phyloP scores from a whole-genome alignment of 371 early-diverging fungal genomes.

The Quaeritorhiza haematococci region DNA sequence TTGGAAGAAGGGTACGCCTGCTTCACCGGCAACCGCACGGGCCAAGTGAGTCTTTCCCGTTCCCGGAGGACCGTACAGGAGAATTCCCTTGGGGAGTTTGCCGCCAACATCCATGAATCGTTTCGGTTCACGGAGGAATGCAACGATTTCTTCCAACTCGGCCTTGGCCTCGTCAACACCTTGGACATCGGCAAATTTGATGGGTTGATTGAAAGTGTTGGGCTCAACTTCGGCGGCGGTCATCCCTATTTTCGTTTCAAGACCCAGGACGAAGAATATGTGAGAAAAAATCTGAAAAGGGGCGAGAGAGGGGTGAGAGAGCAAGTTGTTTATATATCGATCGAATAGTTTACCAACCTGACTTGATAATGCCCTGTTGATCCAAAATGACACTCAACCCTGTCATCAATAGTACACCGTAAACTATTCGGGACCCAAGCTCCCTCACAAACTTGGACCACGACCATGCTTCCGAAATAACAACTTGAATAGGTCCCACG shows the following conservation, averaged over 20 bases:
- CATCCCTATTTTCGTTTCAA: too few species aligned
- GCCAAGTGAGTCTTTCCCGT: constrained; percentile 82
- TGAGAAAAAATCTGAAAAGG: neutral
- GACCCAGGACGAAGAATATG: too few species aligned
- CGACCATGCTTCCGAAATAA: constrained; percentile 47
- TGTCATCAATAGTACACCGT: constrained; percentile 41
- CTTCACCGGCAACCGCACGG: constrained; percentile 71
- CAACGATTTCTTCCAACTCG: constrained; percentile 92
- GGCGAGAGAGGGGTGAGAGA: neutral
- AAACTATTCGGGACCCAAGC: constrained; percentile 28
- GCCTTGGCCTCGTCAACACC: constrained; percentile 97
- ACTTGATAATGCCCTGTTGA: constrained; percentile 46
- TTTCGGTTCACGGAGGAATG: constrained; percentile 87
- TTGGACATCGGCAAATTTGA: constrained; percentile 89
- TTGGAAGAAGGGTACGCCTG: constrained; percentile 94
- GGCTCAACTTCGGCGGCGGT: constrained; percentile 40
- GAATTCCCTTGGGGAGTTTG: constrained; percentile 89
- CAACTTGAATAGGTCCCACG: constrained; percentile 38
- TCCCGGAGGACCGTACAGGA: constrained; percentile 98
- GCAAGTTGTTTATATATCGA: too few species aligned
- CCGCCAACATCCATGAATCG: constrained; percentile 89
- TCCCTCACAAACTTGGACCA: constrained; percentile 44
- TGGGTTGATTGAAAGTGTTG: constrained; percentile 43
- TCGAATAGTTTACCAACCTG: constrained; percentile 13
- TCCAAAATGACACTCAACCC: constrained; percentile 44